These are phyloP conservation scores for Tagetes erecta DNA, from an alignment of 129 eudicot genomes.

Conservation along the genomic window DNA sequence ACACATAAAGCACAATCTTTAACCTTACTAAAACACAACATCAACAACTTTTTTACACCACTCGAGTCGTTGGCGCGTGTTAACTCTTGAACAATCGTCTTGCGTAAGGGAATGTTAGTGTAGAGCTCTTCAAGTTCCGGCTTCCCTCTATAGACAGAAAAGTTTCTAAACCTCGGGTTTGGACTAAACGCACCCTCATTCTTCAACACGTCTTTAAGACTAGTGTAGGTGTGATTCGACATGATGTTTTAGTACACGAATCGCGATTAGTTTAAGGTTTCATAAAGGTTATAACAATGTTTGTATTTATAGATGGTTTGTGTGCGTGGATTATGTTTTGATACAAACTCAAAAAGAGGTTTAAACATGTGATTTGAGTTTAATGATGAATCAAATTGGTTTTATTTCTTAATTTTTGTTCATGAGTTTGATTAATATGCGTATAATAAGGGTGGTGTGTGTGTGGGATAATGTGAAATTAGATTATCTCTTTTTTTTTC, in stretches of 20 bases:
- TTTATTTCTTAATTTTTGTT: not conserved
- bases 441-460: not conserved
- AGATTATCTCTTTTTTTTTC: not conserved
- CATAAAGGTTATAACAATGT: conserved; percentile 7
- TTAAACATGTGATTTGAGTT: conserved; percentile 35
- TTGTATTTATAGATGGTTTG: conserved; percentile 28
- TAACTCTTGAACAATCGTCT: conserved; percentile 9
- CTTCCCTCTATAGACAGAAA: conserved; percentile 25
- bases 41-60: conserved; percentile 10
- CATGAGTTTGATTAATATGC: not conserved
- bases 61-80: not conserved
- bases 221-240: conserved; percentile 35
- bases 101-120: conserved; percentile 31
- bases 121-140: conserved; percentile 23
- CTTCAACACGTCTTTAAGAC: conserved; percentile 36
- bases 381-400: conserved; percentile 13
- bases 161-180: conserved; percentile 26
- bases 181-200: conserved; percentile 2
- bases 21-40: conserved; percentile 23
- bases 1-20: conserved; percentile 20
- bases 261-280: not conserved
- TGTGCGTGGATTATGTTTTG: conserved; percentile 13
- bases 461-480: conserved; percentile 4
- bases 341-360: not conserved
- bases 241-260: conserved; percentile 11